A percentile compares a stretch with the other conserved stretches of the same genome.
These are phyloP conservation scores for Carpinus viminea DNA, from an alignment of 306 rosid species.

Conservation along the genomic window DNA sequence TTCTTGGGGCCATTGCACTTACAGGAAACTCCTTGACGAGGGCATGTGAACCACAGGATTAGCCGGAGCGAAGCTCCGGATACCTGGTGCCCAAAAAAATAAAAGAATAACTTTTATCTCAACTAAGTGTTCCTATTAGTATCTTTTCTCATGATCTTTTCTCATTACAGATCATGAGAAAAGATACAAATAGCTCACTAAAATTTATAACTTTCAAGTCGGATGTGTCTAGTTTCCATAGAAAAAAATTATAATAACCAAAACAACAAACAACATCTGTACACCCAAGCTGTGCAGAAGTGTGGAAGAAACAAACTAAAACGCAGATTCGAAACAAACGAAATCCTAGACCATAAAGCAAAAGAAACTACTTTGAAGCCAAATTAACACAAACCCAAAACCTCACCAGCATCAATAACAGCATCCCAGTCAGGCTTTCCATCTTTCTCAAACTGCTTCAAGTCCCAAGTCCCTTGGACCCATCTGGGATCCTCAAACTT, in stretches of 20 bases:
- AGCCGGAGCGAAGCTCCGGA: too few relatives aligned
- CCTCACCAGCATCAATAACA: conserved; percentile 90
- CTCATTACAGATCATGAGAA: not conserved
- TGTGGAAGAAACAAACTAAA: not conserved
- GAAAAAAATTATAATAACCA: not conserved
- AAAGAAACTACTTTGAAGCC: not conserved
- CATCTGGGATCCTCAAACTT: conserved; percentile 68
- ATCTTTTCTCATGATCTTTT: too few relatives aligned
- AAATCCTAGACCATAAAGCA: not conserved
- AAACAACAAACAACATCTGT: not conserved
- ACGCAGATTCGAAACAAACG: not conserved
- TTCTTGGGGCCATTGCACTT: too few relatives aligned
- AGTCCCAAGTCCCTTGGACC: conserved; percentile 92
- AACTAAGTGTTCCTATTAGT: not conserved
- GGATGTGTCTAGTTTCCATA: not conserved
- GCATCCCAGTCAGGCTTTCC: conserved; percentile 90
- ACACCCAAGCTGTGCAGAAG: not conserved
- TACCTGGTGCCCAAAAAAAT: too few relatives aligned
- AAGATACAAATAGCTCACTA: not conserved
- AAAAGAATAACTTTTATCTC: too few relatives aligned
- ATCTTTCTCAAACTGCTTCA: conserved; percentile 81
- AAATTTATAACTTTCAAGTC: not conserved
- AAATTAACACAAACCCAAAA: conserved; percentile 15
- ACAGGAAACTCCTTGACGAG: too few relatives aligned
- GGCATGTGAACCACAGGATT: too few relatives aligned